Evolutionary conservation across 306 rosid genomes (phyloP).

Genomic region (Prinsepia uniflora): DNA sequence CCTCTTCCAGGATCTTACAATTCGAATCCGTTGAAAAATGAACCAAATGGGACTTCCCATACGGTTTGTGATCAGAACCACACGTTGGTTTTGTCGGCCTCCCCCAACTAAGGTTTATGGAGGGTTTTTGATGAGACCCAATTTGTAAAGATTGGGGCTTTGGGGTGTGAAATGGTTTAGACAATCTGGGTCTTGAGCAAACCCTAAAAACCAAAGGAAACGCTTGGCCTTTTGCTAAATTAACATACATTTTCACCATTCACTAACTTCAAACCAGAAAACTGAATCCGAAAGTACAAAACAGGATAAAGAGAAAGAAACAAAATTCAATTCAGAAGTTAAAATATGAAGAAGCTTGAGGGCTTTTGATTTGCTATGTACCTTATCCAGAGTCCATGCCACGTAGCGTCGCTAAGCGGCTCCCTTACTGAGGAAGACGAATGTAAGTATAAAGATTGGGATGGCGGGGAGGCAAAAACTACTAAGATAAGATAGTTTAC

Average conservation of each 20-base stretch:
- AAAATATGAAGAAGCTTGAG: neutral
- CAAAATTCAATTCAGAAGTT: slow-evolving; percentile 2
- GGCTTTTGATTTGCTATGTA: neutral
- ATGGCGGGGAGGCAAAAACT: neutral
- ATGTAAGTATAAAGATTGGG: neutral
- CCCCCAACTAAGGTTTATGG: slow-evolving; percentile 30
- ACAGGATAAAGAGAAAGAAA: neutral
- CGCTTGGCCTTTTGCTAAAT: slow-evolving; percentile 47
- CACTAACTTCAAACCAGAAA: slow-evolving; percentile 3
- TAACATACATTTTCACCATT: slow-evolving; percentile 43
- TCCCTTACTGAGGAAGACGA: neutral
- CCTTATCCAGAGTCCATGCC: slow-evolving; percentile 38
- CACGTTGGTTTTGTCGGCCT: slow-evolving; percentile 11
- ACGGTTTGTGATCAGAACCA: slow-evolving; percentile 18
- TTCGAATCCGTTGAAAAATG: slow-evolving; percentile 7
- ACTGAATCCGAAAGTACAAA: slow-evolving; percentile 6
- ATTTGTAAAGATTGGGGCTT: slow-evolving; percentile 38
- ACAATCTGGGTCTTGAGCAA: slow-evolving; percentile 53
- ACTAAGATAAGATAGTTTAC: neutral
- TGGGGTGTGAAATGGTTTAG: slow-evolving; percentile 27
- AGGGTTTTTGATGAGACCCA: slow-evolving; percentile 35
- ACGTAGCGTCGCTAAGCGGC: neutral
- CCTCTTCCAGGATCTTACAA: slow-evolving; percentile 21
- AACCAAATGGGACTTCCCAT: slow-evolving; percentile 22
- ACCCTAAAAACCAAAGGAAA: slow-evolving; percentile 59